Conservation (phyloP, 768 basidiomycete species). For the Hypholoma fasciculare region DNA sequence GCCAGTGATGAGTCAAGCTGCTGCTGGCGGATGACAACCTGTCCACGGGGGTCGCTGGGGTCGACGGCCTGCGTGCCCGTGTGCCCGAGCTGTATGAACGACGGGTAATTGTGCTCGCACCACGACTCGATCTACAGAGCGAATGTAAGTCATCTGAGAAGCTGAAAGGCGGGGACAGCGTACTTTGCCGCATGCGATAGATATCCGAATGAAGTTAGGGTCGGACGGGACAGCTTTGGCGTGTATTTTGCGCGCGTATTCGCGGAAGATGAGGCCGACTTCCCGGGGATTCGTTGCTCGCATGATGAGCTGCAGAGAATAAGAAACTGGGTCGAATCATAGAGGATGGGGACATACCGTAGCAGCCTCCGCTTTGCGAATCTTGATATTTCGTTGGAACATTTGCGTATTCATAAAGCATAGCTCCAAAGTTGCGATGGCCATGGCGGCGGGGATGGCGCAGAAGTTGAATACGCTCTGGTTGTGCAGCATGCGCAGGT, state of each 20-base stretch:
- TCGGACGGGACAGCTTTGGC: conserved; percentile 76
- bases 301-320: conserved; percentile 74
- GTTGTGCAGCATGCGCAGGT: conserved; percentile 81
- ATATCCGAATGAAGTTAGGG: conserved; percentile 83
- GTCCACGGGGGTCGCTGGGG: conserved; percentile 55
- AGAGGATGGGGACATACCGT: conserved; percentile 43
- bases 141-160: background rate
- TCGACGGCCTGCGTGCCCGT: conserved; percentile 36
- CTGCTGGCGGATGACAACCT: conserved; percentile 46
- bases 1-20: conserved; percentile 37
- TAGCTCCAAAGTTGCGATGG: conserved; percentile 87
- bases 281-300: conserved; percentile 89
- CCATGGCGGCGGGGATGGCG: conserved; percentile 93
- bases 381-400: conserved; percentile 90
- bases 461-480: conserved; percentile 96
- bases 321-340: background rate
- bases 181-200: conserved; percentile 84
- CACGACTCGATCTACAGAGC: conserved; percentile 85
- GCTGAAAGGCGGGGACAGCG: conserved; percentile 17
- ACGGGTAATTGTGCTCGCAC: conserved; percentile 92
- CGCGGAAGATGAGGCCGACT: conserved; percentile 85
- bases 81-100: conserved; percentile 62
- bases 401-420: conserved; percentile 94
- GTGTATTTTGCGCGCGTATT: conserved; percentile 82
- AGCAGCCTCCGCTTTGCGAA: conserved; percentile 89